phyloP scores from a whole-genome alignment of 352 stramenopile species.

The Thalassiosira exigua region DNA sequence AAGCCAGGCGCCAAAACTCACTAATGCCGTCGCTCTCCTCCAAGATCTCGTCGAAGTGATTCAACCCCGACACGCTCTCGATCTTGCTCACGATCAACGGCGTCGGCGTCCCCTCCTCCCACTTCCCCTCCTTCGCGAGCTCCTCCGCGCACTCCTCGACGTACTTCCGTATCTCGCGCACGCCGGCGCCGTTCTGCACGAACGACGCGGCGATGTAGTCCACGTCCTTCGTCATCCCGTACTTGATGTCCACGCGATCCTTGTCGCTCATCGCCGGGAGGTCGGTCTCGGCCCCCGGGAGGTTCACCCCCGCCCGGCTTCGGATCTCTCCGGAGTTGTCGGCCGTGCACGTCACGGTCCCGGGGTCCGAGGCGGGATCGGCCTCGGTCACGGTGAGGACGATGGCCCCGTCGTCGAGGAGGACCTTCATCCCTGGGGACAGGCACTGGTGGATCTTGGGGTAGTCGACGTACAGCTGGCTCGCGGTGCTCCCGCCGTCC shows the following conservation, averaged over 20 bases:
- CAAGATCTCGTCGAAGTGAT: constrained; percentile 94
- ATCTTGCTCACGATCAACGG: constrained; percentile 97
- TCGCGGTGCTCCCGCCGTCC: constrained; percentile 61
- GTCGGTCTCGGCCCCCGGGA: constrained; percentile 90
- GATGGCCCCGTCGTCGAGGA: constrained; percentile 95
- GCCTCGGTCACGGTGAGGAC: constrained; percentile 90
- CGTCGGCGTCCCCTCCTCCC: constrained; percentile 77
- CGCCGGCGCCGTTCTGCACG: constrained; percentile 94
- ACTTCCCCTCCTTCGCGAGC: constrained; percentile 55
- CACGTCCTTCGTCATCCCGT: constrained; percentile 95
- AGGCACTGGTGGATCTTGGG: constrained; percentile 65
- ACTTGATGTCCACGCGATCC: constrained; percentile 92
- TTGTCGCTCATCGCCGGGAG: constrained; percentile 95
- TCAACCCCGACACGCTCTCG: constrained; percentile 93
- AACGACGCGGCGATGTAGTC: constrained; percentile 98
- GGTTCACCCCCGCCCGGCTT: constrained; percentile 95
- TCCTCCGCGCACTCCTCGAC: constrained; percentile 85
- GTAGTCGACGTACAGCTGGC: constrained; percentile 82
- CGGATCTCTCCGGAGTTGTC: constrained; percentile 89
- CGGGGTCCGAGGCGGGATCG: constrained; percentile 80
- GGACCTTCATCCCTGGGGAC: constrained; percentile 89
- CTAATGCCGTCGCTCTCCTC: constrained; percentile 95
- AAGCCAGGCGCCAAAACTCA: background rate
- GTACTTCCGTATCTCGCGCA: constrained; percentile 90
- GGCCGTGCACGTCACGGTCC: constrained; percentile 81